phyloP scores from a whole-genome alignment of 352 stramenopile species.

The Phytophthora pseudosyringae region DNA sequence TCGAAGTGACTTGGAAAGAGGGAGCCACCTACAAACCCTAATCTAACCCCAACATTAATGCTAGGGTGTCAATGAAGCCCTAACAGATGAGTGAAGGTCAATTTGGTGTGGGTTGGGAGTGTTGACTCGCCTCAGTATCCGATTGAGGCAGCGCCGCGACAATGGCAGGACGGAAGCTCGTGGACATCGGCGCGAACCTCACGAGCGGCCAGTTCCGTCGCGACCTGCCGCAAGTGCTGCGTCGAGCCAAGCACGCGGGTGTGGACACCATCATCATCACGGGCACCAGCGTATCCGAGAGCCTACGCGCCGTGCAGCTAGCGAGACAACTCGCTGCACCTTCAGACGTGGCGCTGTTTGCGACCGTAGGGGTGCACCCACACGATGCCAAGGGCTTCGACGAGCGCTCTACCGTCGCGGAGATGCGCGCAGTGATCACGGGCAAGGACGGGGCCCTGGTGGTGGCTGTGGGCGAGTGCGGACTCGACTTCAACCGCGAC shows the following conservation, averaged over 20 bases:
- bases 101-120: slow-evolving; percentile 1
- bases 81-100: slow-evolving; percentile 23
- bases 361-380: slow-evolving; percentile 95
- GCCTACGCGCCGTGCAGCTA: slow-evolving; percentile 48
- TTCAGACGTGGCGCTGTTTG: slow-evolving; percentile 57
- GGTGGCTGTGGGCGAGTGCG: slow-evolving; percentile 94
- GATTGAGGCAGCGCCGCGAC: not conserved
- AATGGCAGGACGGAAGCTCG: slow-evolving; percentile 24
- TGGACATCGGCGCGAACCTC: slow-evolving; percentile 81
- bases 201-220: slow-evolving; percentile 68
- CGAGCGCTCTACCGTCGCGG: slow-evolving; percentile 28
- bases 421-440: slow-evolving; percentile 56
- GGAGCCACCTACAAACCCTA: not conserved
- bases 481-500: slow-evolving; percentile 96
- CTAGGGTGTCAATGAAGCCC: not conserved
- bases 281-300: slow-evolving; percentile 62
- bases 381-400: slow-evolving; percentile 91
- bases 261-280: slow-evolving; percentile 90
- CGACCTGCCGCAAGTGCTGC: slow-evolving; percentile 91
- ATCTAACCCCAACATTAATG: not conserved
- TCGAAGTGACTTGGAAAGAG: slow-evolving; percentile 4
- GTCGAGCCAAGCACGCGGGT: slow-evolving; percentile 69
- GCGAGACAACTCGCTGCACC: slow-evolving; percentile 30
- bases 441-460: slow-evolving; percentile 60
- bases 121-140: slow-evolving; percentile 18